These are phyloP conservation scores for Pochonia chlamydosporia DNA, from an alignment of 2,329 filamentous ascomycete genomes.

Conservation along the genomic window DNA sequence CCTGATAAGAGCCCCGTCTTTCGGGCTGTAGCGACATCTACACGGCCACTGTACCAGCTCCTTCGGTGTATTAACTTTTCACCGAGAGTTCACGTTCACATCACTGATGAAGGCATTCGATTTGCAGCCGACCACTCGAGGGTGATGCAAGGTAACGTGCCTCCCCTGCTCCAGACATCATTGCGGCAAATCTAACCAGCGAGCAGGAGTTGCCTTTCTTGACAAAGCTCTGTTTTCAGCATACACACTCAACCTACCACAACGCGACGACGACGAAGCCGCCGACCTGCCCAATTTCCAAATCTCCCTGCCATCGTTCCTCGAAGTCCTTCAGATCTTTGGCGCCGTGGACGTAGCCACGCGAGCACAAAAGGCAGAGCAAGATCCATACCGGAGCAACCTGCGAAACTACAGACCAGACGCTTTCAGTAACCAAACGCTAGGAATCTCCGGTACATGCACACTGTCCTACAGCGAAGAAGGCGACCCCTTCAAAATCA, in stretches of 20 bases:
- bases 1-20: constrained; percentile 50
- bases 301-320: constrained; percentile 76
- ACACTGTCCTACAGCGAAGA: constrained; percentile 69
- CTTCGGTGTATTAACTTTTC: constrained; percentile 54
- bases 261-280: constrained; percentile 30
- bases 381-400: constrained; percentile 56
- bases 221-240: constrained; percentile 85
- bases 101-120: constrained; percentile 77
- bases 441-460: constrained; percentile 82
- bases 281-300: constrained; percentile 65
- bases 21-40: constrained; percentile 70
- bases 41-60: constrained; percentile 64
- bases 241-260: constrained; percentile 60
- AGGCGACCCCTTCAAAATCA: constrained; percentile 76
- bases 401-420: constrained; percentile 58
- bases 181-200: neutral
- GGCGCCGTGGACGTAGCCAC: constrained; percentile 68
- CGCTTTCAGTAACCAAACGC: constrained; percentile 75
- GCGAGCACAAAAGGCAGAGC: constrained; percentile 51
- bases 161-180: constrained; percentile 1
- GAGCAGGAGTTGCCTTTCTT: constrained; percentile 59
- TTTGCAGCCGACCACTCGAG: constrained; percentile 85
- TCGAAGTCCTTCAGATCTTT: constrained; percentile 95
- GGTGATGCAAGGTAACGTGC: constrained; percentile 81
- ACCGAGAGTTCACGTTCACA: constrained; percentile 58